Base-by-base conservation (phyloP, 805 yeast genomes). In the Metschnikowia similis region DNA sequence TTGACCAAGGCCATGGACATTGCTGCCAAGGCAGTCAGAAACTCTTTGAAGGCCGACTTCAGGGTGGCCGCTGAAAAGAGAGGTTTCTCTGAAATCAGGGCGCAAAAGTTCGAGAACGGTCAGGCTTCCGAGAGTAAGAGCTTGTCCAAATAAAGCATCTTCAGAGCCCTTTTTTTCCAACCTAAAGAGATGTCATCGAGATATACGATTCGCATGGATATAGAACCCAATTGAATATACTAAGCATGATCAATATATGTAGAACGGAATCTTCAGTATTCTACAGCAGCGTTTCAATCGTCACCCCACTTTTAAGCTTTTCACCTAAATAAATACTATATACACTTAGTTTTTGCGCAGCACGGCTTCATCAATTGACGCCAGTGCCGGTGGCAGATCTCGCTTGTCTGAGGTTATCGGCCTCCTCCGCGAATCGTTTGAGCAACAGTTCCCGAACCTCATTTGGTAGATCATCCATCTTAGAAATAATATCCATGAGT, bases 1-100 rank as follows among this genome's bases (percentile, higher is more conserved):
- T 83, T 86, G 77, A 89, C 88, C 86, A 87, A 85, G 71, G 92
- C 92, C 74, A 79, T 91, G 71, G 82, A 96, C 59, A 80, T 92
- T 66, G 88, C 97, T 65, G 96, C 97, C 66, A 83, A 83, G 69
- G 81, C 96, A 55, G 82, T 89, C 61, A 89, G 97, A 77, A 77
- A 79, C 63, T 85, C 97, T 47, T 82, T 92, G 69, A 92, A 92
- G 79, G 83, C 90, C 57, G 96, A 91, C 65, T 70, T 82, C 66
- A 87, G 86, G 70, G 86, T 81, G 56, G 80, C 76, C 54, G 86
- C 85, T 58, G 81, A 82, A 64, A 81, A 78, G 69, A 87, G 95
- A 78, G 84, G 84, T 60, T 57, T 71, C 64, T 71, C 87, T 56
- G 98, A 92, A 65, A 87, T 83, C 61, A 82, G 81, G 69, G 85